These are phyloP conservation scores for Darksidea phi DNA, from an alignment of 495 filamentous ascomycete genomes.

Conservation along the genomic window DNA sequence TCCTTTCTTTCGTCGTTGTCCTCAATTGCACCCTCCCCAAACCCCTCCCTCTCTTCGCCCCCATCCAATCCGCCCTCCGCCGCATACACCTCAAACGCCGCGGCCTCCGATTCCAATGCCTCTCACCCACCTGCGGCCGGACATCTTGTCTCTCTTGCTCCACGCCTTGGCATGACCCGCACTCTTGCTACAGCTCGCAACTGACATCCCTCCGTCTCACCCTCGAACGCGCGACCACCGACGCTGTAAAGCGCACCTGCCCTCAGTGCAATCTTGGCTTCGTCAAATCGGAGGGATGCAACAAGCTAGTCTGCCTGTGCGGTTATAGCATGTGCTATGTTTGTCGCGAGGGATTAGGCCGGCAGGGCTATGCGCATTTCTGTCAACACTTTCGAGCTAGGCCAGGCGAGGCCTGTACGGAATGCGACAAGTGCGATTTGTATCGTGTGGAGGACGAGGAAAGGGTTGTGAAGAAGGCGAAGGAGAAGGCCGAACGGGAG, in stretches of 20 bases:
- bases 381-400: slow-evolving; percentile 91
- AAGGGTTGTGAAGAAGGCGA: slow-evolving; percentile 68
- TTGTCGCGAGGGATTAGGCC: slow-evolving; percentile 61
- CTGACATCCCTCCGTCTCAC: slow-evolving; percentile 74
- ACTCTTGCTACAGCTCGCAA: slow-evolving; percentile 64
- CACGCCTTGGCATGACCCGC: slow-evolving; percentile 65
- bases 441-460: slow-evolving; percentile 88
- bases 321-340: slow-evolving; percentile 98
- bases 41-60: slow-evolving; percentile 42
- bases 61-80: slow-evolving; percentile 55
- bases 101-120: slow-evolving; percentile 72
- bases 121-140: slow-evolving; percentile 60
- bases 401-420: slow-evolving; percentile 64
- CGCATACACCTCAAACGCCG: slow-evolving; percentile 64
- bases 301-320: slow-evolving; percentile 96
- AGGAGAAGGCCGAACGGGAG: slow-evolving; percentile 72
- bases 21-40: slow-evolving; percentile 45
- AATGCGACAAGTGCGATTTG: slow-evolving; percentile 86
- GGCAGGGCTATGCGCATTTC: slow-evolving; percentile 83
- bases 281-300: slow-evolving; percentile 89
- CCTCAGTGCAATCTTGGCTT: slow-evolving; percentile 86
- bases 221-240: slow-evolving; percentile 85
- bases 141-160: slow-evolving; percentile 75
- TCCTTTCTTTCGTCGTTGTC: slow-evolving; percentile 41
- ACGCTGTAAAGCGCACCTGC: slow-evolving; percentile 93